These are phyloP conservation scores for Russula virescens DNA, from an alignment of 768 basidiomycete genomes.

Conservation along the genomic window DNA sequence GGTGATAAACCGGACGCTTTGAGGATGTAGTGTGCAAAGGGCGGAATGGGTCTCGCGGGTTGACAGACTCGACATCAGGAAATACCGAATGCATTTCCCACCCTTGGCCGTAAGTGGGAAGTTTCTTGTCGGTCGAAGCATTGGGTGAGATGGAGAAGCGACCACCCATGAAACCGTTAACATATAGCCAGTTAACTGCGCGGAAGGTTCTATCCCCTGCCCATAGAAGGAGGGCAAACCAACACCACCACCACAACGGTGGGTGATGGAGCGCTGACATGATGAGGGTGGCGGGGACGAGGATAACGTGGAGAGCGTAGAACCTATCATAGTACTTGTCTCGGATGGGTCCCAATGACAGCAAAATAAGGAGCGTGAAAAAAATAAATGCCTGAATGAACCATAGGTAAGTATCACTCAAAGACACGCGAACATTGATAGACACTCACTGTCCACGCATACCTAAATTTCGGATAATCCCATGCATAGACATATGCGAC, in stretches of 20 bases:
- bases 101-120: not conserved
- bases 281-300: slow-evolving; percentile 57
- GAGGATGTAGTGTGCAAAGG: not conserved
- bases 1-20: slow-evolving; percentile 2
- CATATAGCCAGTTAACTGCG: slow-evolving; percentile 47
- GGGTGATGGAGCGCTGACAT: slow-evolving; percentile 65
- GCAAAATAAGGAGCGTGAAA: slow-evolving; percentile 47
- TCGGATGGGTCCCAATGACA: slow-evolving; percentile 48
- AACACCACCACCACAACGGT: slow-evolving; percentile 62
- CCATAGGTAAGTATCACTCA: slow-evolving; percentile 3
- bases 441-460: slow-evolving; percentile 48
- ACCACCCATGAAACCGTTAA: slow-evolving; percentile 49
- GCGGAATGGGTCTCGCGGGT: slow-evolving; percentile 3
- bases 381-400: slow-evolving; percentile 45
- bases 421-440: not conserved
- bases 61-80: slow-evolving; percentile 8
- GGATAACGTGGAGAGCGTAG: slow-evolving; percentile 56
- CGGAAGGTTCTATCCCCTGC: slow-evolving; percentile 55
- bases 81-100: slow-evolving; percentile 16
- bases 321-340: slow-evolving; percentile 56
- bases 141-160: slow-evolving; percentile 1
- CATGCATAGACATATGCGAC: slow-evolving; percentile 48
- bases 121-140: not conserved
- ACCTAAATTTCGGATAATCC: slow-evolving; percentile 56
- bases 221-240: slow-evolving; percentile 58